Base-by-base conservation (phyloP, 345 rosid genomes). In the Boechera stricta region DNA sequence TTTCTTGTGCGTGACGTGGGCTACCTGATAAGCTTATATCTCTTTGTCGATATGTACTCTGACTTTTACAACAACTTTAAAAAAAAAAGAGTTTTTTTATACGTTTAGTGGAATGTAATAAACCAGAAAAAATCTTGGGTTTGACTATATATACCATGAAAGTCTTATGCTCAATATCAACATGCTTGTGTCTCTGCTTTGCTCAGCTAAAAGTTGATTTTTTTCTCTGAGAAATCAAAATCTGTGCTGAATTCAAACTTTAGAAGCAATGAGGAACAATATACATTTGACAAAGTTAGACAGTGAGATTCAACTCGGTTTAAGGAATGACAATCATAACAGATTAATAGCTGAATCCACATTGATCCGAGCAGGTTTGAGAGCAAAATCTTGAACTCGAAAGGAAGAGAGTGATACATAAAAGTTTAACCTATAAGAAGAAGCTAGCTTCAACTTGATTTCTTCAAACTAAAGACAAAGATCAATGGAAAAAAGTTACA, bases 31-130 rank as follows among this genome's bases (percentile, higher is more conserved):
- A n/a, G n/a, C n/a, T n/a, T n/a, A n/a, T 16, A 16, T 16, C 16
- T 16, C 16, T 16, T 16, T 16, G 16, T 16, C 16, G 16, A 16
- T 16, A 16, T 16, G 16, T 16, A 16, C 16, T 16, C 16, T 16
- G 16, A 16, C 16, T 16, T 16, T 16, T 16, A 16, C 16, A 16
- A 16, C 16, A 16, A 41, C 13, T 0, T 68, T 1, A 21, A 21
- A 21, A 21, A 21, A 21, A 21, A 21, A 21, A 21, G 24, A 21
- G 24, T 21, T 21, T 24, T 24, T 56, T 28, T 1, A 2, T 73
- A 29, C 38, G 67, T 61, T 15, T 45, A 69, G 59, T 61, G 57
- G 69, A 61, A 32, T 69, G 70, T 39, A 75, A 49, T 36, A 48
- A 67, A 26, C 54, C 52, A 67, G 42, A 47, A 32, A 11, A 39